These are phyloP conservation scores for Omphalotus guepiniiformis DNA, from an alignment of 768 basidiomycete genomes.

Conservation along the genomic window DNA sequence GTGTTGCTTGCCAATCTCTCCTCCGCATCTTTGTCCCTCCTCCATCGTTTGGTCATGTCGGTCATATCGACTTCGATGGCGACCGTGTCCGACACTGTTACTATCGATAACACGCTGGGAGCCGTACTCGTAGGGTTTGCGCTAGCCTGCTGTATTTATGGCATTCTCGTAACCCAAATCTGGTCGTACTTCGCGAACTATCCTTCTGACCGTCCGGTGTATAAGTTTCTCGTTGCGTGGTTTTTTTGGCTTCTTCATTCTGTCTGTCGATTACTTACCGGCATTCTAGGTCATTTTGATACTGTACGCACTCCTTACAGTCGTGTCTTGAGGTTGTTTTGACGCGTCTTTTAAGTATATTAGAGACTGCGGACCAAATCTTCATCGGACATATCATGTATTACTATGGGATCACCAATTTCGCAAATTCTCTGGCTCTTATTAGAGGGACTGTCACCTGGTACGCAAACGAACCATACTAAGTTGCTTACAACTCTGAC, in stretches of 20 bases:
- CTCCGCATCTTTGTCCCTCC: background rate
- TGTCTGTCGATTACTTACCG: background rate
- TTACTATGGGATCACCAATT: slow-evolving; percentile 49
- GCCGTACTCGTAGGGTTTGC: slow-evolving; percentile 58
- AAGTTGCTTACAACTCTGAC: background rate
- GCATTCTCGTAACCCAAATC: slow-evolving; percentile 49
- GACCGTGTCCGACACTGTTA: slow-evolving; percentile 9
- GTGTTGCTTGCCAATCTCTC: background rate
- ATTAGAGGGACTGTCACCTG: slow-evolving; percentile 37
- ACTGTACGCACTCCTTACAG: slow-evolving; percentile 24
- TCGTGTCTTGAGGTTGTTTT: background rate
- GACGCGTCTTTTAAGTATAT: slow-evolving; percentile 28
- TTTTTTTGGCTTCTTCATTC: background rate
- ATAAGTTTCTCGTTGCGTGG: slow-evolving; percentile 48
- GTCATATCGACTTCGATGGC: background rate
- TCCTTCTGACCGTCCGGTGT: slow-evolving; percentile 45
- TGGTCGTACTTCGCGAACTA: slow-evolving; percentile 54
- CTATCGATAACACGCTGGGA: slow-evolving; percentile 50
- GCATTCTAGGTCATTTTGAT: slow-evolving; percentile 33
- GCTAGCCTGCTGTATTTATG: slow-evolving; percentile 48
- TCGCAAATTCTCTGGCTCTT: slow-evolving; percentile 30
- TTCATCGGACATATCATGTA: slow-evolving; percentile 57
- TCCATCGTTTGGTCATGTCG: background rate
- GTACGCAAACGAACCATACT: slow-evolving; percentile 23
- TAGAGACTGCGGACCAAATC: slow-evolving; percentile 50